Evolutionary conservation across 257 asterid genomes (phyloP), one percentile per base, ranked within the genome.

Genomic region (Solanum tarijense): DNA sequence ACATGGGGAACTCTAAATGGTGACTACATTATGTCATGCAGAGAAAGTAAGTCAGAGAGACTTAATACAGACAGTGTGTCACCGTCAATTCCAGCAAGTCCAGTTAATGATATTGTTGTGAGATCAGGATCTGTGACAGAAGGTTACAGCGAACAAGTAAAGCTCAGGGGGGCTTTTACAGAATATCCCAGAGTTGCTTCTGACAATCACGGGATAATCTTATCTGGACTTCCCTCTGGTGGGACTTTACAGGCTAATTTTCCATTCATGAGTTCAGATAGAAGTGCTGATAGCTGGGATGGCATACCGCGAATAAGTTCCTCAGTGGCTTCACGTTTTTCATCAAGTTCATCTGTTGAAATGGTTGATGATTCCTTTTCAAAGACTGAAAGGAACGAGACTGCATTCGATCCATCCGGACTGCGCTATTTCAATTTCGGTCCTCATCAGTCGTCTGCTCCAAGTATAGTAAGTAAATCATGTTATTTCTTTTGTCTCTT

Each of bases 311-410:
- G 81, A 89, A 89, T 92, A 93, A 94, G 92, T 90, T 89, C 93
- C 88, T 94, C 98, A 83, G 91, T 86, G 86, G 93, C 88, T 88
- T 96, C 97, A 60, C 90, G 43, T 62, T 82, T 91, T 83, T 92
- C 99, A 87, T 86, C 96, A 58, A 38, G 90, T 87, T 92, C 96
- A 43, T 91, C 91, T 39, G 88, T 88, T 87, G 95, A 93, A 84
- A 84, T 88, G 65, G 85, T 88, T 76, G 94, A 87, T 71, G 94
- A 90, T 87, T 91, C 94, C 32, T 5, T 62, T 73, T 76, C 90
- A 83, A 88, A 87, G 73, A 87, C 82, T 66, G 91, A 85, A 81
- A 91, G 39, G 52, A 89, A 88, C 36, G 94, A 87, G 78, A 88
- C 87, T 88, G 91, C 79, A 88, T 83, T 81, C 31, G 94, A 87